Conservation (phyloP, 495 filamentous ascomycete genomes). For the Neurospora hispaniola region DNA sequence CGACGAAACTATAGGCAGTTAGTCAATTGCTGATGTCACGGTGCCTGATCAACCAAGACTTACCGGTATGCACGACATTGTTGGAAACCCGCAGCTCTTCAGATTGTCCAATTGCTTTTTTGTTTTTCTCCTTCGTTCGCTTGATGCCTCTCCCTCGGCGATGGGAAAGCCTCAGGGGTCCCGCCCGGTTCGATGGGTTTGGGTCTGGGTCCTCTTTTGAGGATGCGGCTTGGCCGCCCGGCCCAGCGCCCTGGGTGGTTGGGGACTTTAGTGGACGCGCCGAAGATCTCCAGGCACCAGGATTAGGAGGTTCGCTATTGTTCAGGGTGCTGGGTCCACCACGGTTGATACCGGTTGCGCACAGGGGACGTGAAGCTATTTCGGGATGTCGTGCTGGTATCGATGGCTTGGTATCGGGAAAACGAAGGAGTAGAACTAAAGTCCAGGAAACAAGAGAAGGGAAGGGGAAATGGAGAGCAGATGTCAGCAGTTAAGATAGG, state of each 20-base stretch:
- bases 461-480: neutral
- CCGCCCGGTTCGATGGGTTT: neutral
- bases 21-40: neutral
- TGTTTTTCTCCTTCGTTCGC: neutral
- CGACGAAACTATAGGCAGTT: constrained; percentile 10
- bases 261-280: neutral
- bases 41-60: neutral
- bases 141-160: neutral
- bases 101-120: neutral
- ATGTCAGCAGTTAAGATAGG: neutral
- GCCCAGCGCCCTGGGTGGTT: neutral
- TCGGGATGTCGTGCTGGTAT: neutral
- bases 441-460: neutral
- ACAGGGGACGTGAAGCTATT: neutral
- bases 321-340: neutral
- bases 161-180: neutral
- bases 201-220: neutral
- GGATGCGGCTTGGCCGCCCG: neutral
- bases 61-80: neutral
- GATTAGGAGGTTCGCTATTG: neutral
- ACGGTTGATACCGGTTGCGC: neutral
- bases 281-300: neutral
- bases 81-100: neutral
- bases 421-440: neutral
- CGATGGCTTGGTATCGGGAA: neutral